Conservation (phyloP, 1,284 basidiomycete species). For the Cutaneotrichosporon sp. region DNA sequence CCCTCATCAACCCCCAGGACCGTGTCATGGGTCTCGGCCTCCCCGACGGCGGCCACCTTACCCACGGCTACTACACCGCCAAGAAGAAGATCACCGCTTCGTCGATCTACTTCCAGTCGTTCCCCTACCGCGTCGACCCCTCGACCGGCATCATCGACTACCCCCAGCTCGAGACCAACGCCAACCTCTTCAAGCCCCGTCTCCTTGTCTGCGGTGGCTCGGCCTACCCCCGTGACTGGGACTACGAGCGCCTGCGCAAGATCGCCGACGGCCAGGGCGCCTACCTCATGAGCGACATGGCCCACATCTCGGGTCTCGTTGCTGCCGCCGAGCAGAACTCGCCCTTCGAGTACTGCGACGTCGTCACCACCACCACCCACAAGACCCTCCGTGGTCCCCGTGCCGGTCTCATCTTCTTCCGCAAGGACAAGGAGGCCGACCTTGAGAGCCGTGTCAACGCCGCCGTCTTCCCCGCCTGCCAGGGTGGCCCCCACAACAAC, state of each 20-base stretch:
- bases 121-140: slow-evolving; percentile 87
- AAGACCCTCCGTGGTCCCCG: slow-evolving; percentile 98
- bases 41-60: slow-evolving; percentile 96
- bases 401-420: slow-evolving; percentile 98
- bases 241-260: slow-evolving; percentile 76
- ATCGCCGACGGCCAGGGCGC: slow-evolving; percentile 84
- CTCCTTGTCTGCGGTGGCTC: slow-evolving; percentile 97
- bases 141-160: slow-evolving; percentile 90
- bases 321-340: slow-evolving; percentile 87
- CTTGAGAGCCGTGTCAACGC: slow-evolving; percentile 95
- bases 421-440: slow-evolving; percentile 79
- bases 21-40: slow-evolving; percentile 99
- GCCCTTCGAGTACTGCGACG: slow-evolving; percentile 96
- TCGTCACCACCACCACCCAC: slow-evolving; percentile 96
- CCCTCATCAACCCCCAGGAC: slow-evolving; percentile 94
- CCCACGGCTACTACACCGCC: slow-evolving; percentile 97
- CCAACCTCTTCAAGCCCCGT: slow-evolving; percentile 93
- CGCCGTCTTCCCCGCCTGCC: slow-evolving; percentile 99
- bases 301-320: slow-evolving; percentile 93
- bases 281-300: slow-evolving; percentile 92
- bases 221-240: slow-evolving; percentile 98
- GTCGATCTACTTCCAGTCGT: slow-evolving; percentile 99
- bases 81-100: slow-evolving; percentile 99
- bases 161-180: slow-evolving; percentile 72
- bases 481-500: slow-evolving; percentile 99